Evolutionary conservation across 495 filamentous ascomycete species (phyloP), one percentile per base, ranked within the genome.

Genomic region (Tuber melanosporum): DNA sequence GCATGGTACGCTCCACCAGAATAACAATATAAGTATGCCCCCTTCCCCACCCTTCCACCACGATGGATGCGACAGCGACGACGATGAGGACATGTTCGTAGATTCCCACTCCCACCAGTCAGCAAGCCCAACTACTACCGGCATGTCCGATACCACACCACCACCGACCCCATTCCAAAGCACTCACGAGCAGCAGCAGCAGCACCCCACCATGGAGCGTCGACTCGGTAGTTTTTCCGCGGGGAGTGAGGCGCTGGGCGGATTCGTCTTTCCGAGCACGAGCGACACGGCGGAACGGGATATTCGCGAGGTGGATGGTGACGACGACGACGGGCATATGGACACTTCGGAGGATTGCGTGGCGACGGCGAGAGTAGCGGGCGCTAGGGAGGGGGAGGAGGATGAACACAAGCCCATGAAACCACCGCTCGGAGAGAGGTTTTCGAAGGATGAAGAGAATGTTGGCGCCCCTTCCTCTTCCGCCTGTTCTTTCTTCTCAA

Each of bases 361-460:
- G 10, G 26, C 12, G 12, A 17, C 12, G 26, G 7, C n/a, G 26
- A n/a, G 57, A 2, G 57, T 1, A 4, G 57, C 52, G n/a, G n/a
- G n/a, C 12, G 57, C 57, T 14, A 32, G 9, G 14, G 26, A 32
- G 49, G 49, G 22, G 26, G 57, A 66, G 26, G 57, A 66, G 5
- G 57, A 66, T 32, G n/a, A 66, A 32, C 57, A 66, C 57, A 32
- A 17, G 26, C 57, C 57, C 57, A 17, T 17, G 57, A 66, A 66
- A 66, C 26, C 57, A 32, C 57, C 57, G 10, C 73, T 77, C 39
- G 79, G 79, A 43, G 80, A 81, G 32, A 87, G 86, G 39, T 92
- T 92, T 83, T 86, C 93, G 20, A 90, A 93, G 7, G 90, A 92
- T 78, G 92, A 95, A 87, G 93, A 95, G 89, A 88, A 90, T 76